Evolutionary conservation across 306 rosid genomes (phyloP), one percentile per base, ranked within the genome.

Genomic region (Cyamopsis tetragonoloba): DNA sequence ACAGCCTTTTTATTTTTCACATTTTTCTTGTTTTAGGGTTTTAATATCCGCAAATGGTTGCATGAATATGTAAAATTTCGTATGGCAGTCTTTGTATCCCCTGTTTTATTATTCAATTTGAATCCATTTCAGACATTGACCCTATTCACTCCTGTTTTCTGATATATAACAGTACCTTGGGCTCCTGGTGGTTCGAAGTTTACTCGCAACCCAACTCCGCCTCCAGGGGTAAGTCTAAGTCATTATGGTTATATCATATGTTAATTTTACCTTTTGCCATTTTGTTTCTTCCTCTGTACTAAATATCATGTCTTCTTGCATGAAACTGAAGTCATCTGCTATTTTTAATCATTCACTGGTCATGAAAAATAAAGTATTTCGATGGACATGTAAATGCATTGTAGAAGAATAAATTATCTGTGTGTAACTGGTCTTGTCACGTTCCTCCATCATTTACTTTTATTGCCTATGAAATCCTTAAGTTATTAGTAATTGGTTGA

Each of bases 111-210:
- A 24, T 46, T 26, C 10, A 2, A n/a, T n/a, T n/a, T n/a, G n/a
- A n/a, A 14, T 60, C n/a, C 69, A 17, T 1, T 66, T 74, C 64
- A 13, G 27, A 66, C 20, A 44, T 53, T 76, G 26, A 56, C 55
- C 18, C 26, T 14, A 4, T 70, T 74, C 31, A 13, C 49, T 30
- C 62, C 2, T 61, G 7, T 53, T 53, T 48, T 66, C 5, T 86
- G 18, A 27, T 82, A 41, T 62, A 42, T 76, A 70, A 72, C 62
- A 93, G 99, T 90, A 80, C 99, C 99, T 17, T 93, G 99, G 99
- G 96, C 96, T 49, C 99, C 99, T 0, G 99, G 97, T 59, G 99
- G 99, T 80, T 83, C 95, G 34, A 93, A 88, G 88, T 93, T 90
- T 74, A 82, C 85, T 47, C 89, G 99, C 62, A 93, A 93, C 75